These are phyloP conservation scores for Blepharisma undulans DNA, from an alignment of 169 alveolate genomes.

Conservation along the genomic window DNA sequence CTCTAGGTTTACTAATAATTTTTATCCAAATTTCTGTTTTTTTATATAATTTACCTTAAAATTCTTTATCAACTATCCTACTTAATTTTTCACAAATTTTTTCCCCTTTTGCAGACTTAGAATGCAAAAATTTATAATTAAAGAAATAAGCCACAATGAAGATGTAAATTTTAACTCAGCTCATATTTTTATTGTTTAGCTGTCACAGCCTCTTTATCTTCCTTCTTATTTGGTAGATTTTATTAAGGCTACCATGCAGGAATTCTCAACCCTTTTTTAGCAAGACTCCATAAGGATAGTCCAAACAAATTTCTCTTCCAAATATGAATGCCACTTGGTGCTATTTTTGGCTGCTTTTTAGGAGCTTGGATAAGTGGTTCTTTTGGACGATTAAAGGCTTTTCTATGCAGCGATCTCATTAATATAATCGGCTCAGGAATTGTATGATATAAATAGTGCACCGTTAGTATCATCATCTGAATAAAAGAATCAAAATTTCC, in stretches of 20 bases:
- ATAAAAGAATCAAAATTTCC: neutral
- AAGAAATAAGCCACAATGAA: neutral
- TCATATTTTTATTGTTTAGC: neutral
- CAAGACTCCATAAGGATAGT: neutral
- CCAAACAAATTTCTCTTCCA: neutral
- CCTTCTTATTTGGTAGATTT: neutral
- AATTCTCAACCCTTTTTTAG: neutral
- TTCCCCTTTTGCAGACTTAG: no score
- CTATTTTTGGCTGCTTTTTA: slow-evolving; percentile 23
- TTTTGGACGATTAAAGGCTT: slow-evolving; percentile 3
- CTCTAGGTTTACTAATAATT: no score
- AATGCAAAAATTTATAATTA: no score
- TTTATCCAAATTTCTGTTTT: neutral
- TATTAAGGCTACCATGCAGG: slow-evolving; percentile 7
- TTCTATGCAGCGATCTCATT: neutral
- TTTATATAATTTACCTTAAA: no score
- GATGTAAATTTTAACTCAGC: neutral
- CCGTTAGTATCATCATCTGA: neutral
- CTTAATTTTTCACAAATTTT: neutral
- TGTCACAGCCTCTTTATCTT: neutral
- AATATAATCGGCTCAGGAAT: neutral
- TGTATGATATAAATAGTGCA: slow-evolving; percentile 11
- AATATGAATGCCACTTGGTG: neutral
- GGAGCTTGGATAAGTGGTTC: neutral
- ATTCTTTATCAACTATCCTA: neutral